Percentiles rank a stretch among this genome's conserved stretches.
Evolutionary conservation across 352 stramenopile species (phyloP).

Genomic region (Phytophthora nicotianae): DNA sequence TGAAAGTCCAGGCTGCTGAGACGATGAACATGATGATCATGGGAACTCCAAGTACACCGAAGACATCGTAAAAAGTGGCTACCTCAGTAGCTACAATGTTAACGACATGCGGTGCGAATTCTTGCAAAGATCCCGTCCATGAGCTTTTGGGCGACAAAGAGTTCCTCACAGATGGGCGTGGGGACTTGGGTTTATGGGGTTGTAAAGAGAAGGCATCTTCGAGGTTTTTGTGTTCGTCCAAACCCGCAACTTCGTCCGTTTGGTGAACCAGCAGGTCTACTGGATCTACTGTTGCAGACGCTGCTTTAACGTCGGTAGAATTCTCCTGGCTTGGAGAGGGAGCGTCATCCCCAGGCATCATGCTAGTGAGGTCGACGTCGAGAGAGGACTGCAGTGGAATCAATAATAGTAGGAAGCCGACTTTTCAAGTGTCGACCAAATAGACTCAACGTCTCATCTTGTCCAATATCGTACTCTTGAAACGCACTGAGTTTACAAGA

Average conservation of each 20-base stretch:
- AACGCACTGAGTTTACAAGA: too few species aligned
- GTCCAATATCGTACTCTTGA: too few species aligned
- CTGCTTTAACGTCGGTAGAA: not conserved
- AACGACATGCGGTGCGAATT: slow-evolving; percentile 10
- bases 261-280: not conserved
- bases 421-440: not conserved
- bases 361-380: not conserved
- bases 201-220: not conserved
- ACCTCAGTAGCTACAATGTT: slow-evolving; percentile 20
- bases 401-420: too few species aligned
- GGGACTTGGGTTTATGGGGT: not conserved
- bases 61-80: slow-evolving; percentile 38
- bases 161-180: not conserved
- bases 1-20: slow-evolving; percentile 40
- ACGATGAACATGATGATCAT: slow-evolving; percentile 50
- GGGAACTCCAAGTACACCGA: slow-evolving; percentile 38
- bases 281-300: not conserved
- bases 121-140: not conserved
- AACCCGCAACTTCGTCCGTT: not conserved
- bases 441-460: too few species aligned
- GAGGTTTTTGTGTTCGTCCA: not conserved
- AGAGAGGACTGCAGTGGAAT: not conserved
- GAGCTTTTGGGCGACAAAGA: not conserved
- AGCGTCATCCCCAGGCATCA: not conserved
- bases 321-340: not conserved